Evolutionary conservation across 257 asterid species (phyloP).

Genomic region (Paulownia fortunei): DNA sequence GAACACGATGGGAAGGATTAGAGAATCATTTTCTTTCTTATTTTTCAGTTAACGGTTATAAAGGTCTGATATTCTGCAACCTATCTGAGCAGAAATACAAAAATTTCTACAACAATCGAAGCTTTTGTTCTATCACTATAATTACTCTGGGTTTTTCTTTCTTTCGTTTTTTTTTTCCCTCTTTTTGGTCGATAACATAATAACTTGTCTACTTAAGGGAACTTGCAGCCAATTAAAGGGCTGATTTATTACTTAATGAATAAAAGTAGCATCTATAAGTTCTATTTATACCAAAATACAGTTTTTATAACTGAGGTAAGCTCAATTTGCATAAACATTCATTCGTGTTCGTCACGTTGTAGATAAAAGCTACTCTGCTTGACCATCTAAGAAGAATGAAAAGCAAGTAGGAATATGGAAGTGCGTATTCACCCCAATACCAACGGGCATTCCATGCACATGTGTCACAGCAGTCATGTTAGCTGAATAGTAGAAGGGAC

Average conservation of each 20-base stretch:
- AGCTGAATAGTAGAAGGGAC: slow-evolving; percentile 84
- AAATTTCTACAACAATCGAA: too few relatives aligned
- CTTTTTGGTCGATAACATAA: not conserved
- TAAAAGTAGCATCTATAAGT: slow-evolving; percentile 3
- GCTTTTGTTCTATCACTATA: too few relatives aligned
- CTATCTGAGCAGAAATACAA: slow-evolving; percentile 5
- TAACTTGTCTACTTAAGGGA: not conserved
- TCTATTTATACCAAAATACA: not conserved
- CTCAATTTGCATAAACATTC: slow-evolving; percentile 7
- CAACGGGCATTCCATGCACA: slow-evolving; percentile 89
- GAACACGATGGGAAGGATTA: not conserved
- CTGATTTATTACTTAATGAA: not conserved
- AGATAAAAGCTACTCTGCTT: not conserved
- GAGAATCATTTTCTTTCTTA: not conserved
- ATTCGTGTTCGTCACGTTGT: not conserved
- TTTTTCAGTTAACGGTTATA: slow-evolving; percentile 5
- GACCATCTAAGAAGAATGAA: not conserved
- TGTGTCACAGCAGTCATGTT: slow-evolving; percentile 66
- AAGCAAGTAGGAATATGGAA: slow-evolving; percentile 21
- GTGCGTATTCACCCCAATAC: slow-evolving; percentile 73
- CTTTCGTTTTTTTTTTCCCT: not conserved
- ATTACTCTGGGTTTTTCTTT: too few relatives aligned
- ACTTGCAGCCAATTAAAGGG: not conserved
- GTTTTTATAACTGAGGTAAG: not conserved
- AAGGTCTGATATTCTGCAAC: not conserved